Evolutionary conservation across 768 basidiomycete species (phyloP).

Genomic region (Megacollybia marginata): DNA sequence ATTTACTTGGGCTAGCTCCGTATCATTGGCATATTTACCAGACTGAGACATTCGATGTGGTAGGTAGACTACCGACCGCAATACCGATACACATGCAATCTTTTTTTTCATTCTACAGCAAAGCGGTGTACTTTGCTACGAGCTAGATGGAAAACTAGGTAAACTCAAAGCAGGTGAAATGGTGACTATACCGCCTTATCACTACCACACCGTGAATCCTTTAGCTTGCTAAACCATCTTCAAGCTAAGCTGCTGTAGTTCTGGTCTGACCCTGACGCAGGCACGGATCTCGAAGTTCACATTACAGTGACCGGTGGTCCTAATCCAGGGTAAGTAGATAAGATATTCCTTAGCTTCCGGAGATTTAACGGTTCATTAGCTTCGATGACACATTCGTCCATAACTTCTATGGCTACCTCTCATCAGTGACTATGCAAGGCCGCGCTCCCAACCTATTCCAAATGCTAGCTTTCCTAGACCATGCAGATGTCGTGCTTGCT

Average conservation of each 20-base stretch:
- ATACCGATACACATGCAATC: too few species aligned
- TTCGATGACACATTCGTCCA: conserved; percentile 20
- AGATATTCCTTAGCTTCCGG: neutral
- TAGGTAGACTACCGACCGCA: conserved; percentile 2
- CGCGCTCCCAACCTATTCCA: conserved; percentile 15
- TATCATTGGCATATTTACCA: conserved; percentile 21
- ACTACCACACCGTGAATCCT: conserved; percentile 14
- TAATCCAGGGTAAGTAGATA: conserved; percentile 13
- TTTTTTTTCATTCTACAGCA: conserved; percentile 4
- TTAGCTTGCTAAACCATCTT: neutral
- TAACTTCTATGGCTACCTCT: conserved; percentile 19
- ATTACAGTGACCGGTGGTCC: conserved; percentile 19
- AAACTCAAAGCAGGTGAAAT: conserved; percentile 16
- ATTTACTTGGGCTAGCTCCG: conserved; percentile 9
- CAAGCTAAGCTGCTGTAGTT: conserved; percentile 6
- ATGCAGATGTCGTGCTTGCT: conserved; percentile 16
- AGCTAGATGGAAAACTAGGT: conserved; percentile 15
- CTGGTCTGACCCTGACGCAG: conserved; percentile 17
- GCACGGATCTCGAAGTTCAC: conserved; percentile 16
- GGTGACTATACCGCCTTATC: conserved; percentile 14
- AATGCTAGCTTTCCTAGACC: conserved; percentile 19
- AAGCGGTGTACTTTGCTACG: conserved; percentile 17
- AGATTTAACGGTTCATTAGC: conserved; percentile 1
- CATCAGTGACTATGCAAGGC: conserved; percentile 15
- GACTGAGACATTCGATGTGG: conserved; percentile 19